phyloP scores from a whole-genome alignment of 2,329 filamentous ascomycete species.

The Clonostachys rosea region DNA sequence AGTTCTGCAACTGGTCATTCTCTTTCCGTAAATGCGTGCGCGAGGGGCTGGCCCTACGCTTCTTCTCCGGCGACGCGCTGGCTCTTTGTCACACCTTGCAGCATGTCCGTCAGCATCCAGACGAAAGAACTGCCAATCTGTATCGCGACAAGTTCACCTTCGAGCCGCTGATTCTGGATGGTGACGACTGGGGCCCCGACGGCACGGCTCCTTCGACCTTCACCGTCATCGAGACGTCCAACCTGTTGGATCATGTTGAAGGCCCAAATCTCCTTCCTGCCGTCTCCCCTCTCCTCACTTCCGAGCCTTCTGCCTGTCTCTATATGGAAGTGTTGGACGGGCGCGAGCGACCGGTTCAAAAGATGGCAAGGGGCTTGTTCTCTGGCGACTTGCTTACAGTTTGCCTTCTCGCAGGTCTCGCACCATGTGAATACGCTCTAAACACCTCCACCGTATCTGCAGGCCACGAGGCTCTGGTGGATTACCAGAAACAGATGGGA shows the following conservation, averaged over 20 bases:
- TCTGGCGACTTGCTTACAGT: too few relatives aligned
- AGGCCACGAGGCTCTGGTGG: too few relatives aligned
- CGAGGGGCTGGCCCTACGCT: slow-evolving; percentile 32
- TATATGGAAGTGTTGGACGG: too few relatives aligned
- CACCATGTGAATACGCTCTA: too few relatives aligned
- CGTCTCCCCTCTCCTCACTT: neutral
- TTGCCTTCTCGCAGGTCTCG: too few relatives aligned
- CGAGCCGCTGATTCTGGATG: slow-evolving; percentile 33
- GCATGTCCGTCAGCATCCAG: slow-evolving; percentile 15
- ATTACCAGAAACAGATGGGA: too few relatives aligned
- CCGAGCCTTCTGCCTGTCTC: too few relatives aligned
- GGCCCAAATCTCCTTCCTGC: slow-evolving; percentile 4
- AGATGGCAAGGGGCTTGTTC: too few relatives aligned
- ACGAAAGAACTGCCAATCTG: slow-evolving; percentile 25
- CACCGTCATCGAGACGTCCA: slow-evolving; percentile 51
- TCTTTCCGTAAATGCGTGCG: slow-evolving; percentile 26
- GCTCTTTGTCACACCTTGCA: slow-evolving; percentile 48
- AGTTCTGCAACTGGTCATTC: slow-evolving; percentile 40
- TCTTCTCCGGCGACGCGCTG: slow-evolving; percentile 41
- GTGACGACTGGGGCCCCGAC: slow-evolving; percentile 26
- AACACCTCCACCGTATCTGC: too few relatives aligned
- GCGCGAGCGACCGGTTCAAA: too few relatives aligned
- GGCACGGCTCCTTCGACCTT: slow-evolving; percentile 35
- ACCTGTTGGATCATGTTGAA: slow-evolving; percentile 32
- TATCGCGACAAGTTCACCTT: slow-evolving; percentile 35